Conservation (phyloP, 2,329 filamentous ascomycete genomes). For the Chrysoporthe cubensis region DNA sequence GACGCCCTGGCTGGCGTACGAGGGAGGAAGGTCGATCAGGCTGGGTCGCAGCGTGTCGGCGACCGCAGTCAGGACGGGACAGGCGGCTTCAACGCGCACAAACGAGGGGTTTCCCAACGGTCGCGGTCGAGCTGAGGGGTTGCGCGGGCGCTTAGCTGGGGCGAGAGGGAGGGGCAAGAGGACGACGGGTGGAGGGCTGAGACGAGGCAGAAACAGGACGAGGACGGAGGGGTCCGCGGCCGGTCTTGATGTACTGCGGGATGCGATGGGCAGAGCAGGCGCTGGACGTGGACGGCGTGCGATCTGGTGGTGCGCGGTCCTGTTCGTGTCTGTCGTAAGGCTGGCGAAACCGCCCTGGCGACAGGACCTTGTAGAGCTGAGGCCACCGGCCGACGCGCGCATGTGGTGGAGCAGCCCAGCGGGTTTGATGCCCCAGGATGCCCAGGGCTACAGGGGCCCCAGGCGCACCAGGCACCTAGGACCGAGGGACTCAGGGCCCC, state of each 20-base stretch:
- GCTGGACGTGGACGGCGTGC: neutral
- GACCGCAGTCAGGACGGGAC: too few species aligned
- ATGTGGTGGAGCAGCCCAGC: neutral
- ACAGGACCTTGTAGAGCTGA: conserved; percentile 5
- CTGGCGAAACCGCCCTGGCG: neutral
- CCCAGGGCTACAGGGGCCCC: neutral
- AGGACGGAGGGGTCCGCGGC: neutral
- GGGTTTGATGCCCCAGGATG: neutral
- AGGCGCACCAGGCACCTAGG: neutral
- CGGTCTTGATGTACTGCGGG: neutral
- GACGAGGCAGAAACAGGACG: too few species aligned
- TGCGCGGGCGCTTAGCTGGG: neutral
- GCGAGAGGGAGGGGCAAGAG: neutral
- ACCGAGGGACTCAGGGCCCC: neutral
- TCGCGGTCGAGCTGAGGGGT: neutral
- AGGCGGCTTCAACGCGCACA: neutral
- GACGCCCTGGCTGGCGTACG: too few species aligned
- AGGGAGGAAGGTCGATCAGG: neutral
- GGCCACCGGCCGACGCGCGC: neutral
- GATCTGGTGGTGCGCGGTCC: neutral
- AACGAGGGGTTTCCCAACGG: neutral
- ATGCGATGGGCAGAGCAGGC: neutral
- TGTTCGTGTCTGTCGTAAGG: neutral
- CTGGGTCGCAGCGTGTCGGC: neutral
- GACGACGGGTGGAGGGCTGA: neutral